A percentile compares a stretch with the other conserved stretches of the same genome.
Evolutionary conservation across 306 rosid species (phyloP).

Genomic region (Cicer yamashitae): DNA sequence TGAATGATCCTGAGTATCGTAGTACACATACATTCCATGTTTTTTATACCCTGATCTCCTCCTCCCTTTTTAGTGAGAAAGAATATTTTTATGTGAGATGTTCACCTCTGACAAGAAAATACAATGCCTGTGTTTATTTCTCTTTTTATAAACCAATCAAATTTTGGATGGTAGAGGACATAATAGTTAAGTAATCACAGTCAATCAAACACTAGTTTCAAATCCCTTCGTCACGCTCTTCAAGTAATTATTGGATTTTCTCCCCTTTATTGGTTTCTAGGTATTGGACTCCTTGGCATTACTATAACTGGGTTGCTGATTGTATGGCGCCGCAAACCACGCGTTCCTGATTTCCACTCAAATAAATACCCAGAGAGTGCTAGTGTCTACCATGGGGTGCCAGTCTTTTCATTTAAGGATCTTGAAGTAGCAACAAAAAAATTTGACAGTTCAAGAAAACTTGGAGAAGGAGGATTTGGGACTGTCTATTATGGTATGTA

Average conservation of each 20-base stretch:
- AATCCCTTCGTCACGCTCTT: neutral
- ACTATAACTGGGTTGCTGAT: slow-evolving; percentile 41
- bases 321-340: slow-evolving; percentile 24
- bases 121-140: neutral
- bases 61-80: neutral
- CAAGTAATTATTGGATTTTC: neutral
- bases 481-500: slow-evolving; percentile 50
- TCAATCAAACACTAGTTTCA: neutral
- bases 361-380: slow-evolving; percentile 16
- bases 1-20: neutral
- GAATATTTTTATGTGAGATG: neutral
- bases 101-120: neutral
- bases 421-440: slow-evolving; percentile 69
- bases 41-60: neutral
- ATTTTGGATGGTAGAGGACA: neutral
- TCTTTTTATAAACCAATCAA: neutral
- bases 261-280: slow-evolving; percentile 31
- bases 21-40: neutral
- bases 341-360: slow-evolving; percentile 5
- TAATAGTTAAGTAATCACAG: slow-evolving; percentile 10
- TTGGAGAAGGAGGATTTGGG: slow-evolving; percentile 69
- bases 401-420: slow-evolving; percentile 47
- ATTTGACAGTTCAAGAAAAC: slow-evolving; percentile 58
- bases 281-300: slow-evolving; percentile 42
- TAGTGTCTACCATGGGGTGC: slow-evolving; percentile 43